Base-by-base conservation (phyloP, 495 filamentous ascomycete genomes). In the Trichoderma gamsii region DNA sequence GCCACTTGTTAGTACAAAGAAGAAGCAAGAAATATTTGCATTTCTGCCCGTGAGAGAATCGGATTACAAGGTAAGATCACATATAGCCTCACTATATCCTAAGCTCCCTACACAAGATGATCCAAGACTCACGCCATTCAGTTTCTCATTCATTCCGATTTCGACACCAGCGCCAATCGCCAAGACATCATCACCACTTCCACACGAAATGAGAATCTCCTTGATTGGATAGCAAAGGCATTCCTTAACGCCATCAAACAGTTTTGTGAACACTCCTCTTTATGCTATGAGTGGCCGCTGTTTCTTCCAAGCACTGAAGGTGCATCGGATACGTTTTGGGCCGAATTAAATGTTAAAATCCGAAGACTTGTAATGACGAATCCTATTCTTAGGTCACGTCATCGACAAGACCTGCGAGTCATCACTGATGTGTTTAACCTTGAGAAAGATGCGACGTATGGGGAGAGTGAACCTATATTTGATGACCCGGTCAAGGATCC, bases 81-180 rank as follows among this genome's bases (percentile, higher is more conserved):
- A 9, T 29, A 15, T 49, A 7, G 35, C 35, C 7, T 5, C 35
- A 38, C 7, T 6, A 38, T 38, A 38, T 38, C 35, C 35, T 9
- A 38, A 38, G 4, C 4, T 64, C 38, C 25, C 5, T n/a, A 3
- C 3, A 23, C 41, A 15, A 44, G 0, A 63, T 63, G 65, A 35
- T 61, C 64, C 56, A 67, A 68, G 64, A 72, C 49, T 49, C 66
- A 52, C 21, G 44, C 61, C 15, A 13, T n/a, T 18, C 63, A 83
- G 77, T 84, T 84, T 59, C 66, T 82, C 6, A 82, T 84, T 59
- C 80, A 84, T 21, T 71, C 75, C 32, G 81, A 83, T 69, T 83
- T 83, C 67, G 77, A 78, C 46, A 83, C 80, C 0, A 65, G 76
- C 9, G 80, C 80, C 0, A 82, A 71, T 70, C 71, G 81, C 12